Percentiles rank a stretch among this genome's conserved stretches.
Evolutionary conservation across 495 filamentous ascomycete species (phyloP).

Genomic region (Podospora appendiculata): DNA sequence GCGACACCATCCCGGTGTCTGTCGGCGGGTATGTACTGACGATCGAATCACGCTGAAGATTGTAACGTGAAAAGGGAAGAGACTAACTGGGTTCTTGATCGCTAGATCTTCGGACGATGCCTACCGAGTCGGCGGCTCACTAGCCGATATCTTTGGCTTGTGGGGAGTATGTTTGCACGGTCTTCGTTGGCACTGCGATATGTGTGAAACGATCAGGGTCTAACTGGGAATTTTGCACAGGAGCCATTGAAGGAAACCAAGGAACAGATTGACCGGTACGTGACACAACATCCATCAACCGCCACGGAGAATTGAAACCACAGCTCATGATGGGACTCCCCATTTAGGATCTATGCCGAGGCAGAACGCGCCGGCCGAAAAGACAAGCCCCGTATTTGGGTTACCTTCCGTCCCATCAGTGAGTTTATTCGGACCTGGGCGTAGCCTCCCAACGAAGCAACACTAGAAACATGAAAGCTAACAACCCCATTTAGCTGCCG

Average conservation of each 20-base stretch:
- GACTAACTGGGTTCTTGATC: too few relatives aligned
- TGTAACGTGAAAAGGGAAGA: too few relatives aligned
- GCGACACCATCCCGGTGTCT: constrained; percentile 38
- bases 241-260: constrained; percentile 49
- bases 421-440: too few relatives aligned
- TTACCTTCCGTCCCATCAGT: constrained; percentile 45
- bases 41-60: too few relatives aligned
- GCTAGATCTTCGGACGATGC: constrained; percentile 38
- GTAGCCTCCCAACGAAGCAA: too few relatives aligned
- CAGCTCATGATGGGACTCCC: too few relatives aligned
- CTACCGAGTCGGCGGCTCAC: constrained; percentile 43
- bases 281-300: too few relatives aligned
- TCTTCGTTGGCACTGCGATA: too few relatives aligned
- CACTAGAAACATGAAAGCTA: too few relatives aligned
- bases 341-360: constrained; percentile 34
- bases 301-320: too few relatives aligned
- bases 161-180: constrained; percentile 27
- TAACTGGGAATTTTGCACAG: too few relatives aligned
- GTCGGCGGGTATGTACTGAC: constrained; percentile 29
- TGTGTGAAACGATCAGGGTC: too few relatives aligned
- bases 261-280: constrained; percentile 40
- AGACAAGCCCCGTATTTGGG: constrained; percentile 46
- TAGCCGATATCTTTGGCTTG: constrained; percentile 48
- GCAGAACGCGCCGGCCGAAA: constrained; percentile 33
- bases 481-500: constrained; percentile 16